Percentiles rank a stretch among this genome's conserved stretches.
Conservation (phyloP, 306 rosid species). For the Cucumis cinereus region DNA sequence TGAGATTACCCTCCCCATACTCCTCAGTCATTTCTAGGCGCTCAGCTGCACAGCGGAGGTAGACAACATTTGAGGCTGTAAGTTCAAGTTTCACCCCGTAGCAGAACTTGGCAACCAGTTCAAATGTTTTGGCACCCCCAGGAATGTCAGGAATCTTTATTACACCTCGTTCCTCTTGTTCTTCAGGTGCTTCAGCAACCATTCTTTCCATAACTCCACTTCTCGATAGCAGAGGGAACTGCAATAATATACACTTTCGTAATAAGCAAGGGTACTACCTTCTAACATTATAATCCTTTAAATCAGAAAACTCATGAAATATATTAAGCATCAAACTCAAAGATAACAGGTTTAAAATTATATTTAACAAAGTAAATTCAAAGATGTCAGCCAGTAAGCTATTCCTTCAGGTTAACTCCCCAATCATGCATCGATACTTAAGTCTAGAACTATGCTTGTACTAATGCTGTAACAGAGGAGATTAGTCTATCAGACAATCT, state of each 20-base stretch:
- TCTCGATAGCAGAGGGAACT: slow-evolving; percentile 99
- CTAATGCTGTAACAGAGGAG: background rate
- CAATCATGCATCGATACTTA: background rate
- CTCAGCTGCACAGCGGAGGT: slow-evolving; percentile 87
- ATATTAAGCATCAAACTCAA: background rate
- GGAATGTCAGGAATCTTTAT: slow-evolving; percentile 60
- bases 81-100: slow-evolving; percentile 95
- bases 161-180: slow-evolving; percentile 47
- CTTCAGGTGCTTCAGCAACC: slow-evolving; percentile 71
- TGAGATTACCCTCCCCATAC: slow-evolving; percentile 75
- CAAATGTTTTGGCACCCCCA: slow-evolving; percentile 87
- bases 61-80: slow-evolving; percentile 79
- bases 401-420: background rate
- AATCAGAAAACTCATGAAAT: background rate
- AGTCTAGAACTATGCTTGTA: background rate
- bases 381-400: background rate
- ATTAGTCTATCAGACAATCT: background rate
- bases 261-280: background rate
- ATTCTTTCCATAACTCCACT: slow-evolving; percentile 78
- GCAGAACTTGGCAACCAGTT: slow-evolving; percentile 89
- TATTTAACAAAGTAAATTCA: background rate
- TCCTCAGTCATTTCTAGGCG: slow-evolving; percentile 91
- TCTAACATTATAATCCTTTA: background rate
- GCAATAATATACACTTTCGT: slow-evolving; percentile 16
- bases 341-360: background rate